These are phyloP conservation scores for Mucor plumbeus DNA, from an alignment of 371 early-diverging fungal genomes.

Conservation along the genomic window DNA sequence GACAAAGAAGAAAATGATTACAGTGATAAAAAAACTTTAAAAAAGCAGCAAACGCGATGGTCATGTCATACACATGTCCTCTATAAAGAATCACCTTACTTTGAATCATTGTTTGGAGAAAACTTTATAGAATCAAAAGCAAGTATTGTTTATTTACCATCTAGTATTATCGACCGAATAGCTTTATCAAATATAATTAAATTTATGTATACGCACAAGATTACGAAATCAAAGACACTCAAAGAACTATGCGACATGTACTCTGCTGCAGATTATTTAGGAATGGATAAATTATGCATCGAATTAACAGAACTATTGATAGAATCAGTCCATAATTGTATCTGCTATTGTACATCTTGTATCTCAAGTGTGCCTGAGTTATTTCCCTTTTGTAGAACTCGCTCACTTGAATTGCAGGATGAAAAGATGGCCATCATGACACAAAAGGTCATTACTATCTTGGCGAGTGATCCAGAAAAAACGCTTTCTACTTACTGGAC, in stretches of 20 bases:
- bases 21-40: not conserved
- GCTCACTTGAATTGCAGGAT: slow-evolving; percentile 24
- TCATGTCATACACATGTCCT: slow-evolving; percentile 41
- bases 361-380: slow-evolving; percentile 22
- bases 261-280: slow-evolving; percentile 41
- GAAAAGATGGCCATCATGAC: slow-evolving; percentile 32
- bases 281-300: slow-evolving; percentile 36
- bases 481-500: slow-evolving; percentile 33
- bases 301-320: slow-evolving; percentile 14
- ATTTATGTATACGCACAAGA: slow-evolving; percentile 40
- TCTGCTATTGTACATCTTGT: slow-evolving; percentile 36
- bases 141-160: slow-evolving; percentile 33
- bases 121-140: slow-evolving; percentile 42
- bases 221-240: slow-evolving; percentile 14
- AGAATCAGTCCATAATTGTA: slow-evolving; percentile 28
- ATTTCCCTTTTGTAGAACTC: slow-evolving; percentile 24
- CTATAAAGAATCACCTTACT: slow-evolving; percentile 43
- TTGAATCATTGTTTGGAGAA: slow-evolving; percentile 43
- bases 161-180: slow-evolving; percentile 28
- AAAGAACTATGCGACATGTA: slow-evolving; percentile 32
- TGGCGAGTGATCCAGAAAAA: slow-evolving; percentile 38
- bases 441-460: slow-evolving; percentile 21
- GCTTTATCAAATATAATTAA: slow-evolving; percentile 30
- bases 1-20: not conserved
- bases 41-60: slow-evolving; percentile 25